Base-by-base conservation (phyloP, 164 flowering plant species). In the Platanus orientalis region DNA sequence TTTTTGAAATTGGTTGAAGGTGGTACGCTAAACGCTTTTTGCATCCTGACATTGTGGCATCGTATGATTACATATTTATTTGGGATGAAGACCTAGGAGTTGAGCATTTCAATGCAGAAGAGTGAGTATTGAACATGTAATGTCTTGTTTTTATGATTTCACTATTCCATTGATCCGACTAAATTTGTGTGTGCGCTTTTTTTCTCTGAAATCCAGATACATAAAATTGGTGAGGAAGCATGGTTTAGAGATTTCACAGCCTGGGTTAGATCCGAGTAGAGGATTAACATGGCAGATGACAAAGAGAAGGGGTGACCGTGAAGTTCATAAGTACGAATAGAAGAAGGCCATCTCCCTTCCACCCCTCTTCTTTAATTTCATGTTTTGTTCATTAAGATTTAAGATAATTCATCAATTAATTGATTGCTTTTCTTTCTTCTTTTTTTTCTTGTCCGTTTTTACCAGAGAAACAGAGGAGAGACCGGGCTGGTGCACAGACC, bases 51-150 rank as follows among this genome's bases (percentile, higher is more conserved):
- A 82, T 95, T 70, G 89, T 95, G 63, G 96, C 99, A 1, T 60
- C 88, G 11, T 92, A 88, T 68, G 99, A 95, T 16, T 95, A 88
- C 71, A 88, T 95, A 56, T 95, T 95, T 69, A 83, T 95, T 24
- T 95, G 99, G 99, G 99, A 95, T 78, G 99, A 95, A 77, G 99
- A 95, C 68, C 76, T 95, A 5, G 99, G 98, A 16, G 85, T 95
- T 29, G 93, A 92, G 69, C 82, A 95, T 72, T 95, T 95, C 55
- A 48, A 90, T 75, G 89, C 93, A 12, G 92, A 88, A 76, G 80
- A 81, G 99, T 95, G 74, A 81, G 86, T 72, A 2, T 54, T 58
- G 51, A 57, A 25, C 59, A 23, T 53, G 4, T 45, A 45, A 45
- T 45, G 4, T 16, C 20, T 45, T 42, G 9, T 58, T 42, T 24